These are phyloP conservation scores for Pythium grandisporangium DNA, from an alignment of 352 stramenopile genomes.

Conservation along the genomic window DNA sequence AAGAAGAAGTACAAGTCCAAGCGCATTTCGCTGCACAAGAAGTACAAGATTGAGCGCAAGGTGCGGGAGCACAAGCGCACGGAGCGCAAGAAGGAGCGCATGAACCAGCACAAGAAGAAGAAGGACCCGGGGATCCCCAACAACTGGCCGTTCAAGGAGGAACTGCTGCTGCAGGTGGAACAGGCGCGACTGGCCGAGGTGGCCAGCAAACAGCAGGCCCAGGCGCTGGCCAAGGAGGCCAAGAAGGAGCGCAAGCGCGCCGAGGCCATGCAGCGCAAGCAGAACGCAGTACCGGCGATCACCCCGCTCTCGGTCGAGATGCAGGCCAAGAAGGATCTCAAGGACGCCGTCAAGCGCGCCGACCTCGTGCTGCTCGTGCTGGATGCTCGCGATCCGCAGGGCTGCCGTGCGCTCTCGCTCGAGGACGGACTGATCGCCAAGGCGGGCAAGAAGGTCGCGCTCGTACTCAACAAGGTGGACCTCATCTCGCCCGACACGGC, in stretches of 20 bases:
- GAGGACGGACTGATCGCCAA: slow-evolving; percentile 94
- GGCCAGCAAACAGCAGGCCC: slow-evolving; percentile 44
- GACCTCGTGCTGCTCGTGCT: slow-evolving; percentile 86
- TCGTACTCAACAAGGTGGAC: slow-evolving; percentile 99
- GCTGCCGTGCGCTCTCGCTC: slow-evolving; percentile 88
- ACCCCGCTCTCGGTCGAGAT: slow-evolving; percentile 66
- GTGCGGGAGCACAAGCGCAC: slow-evolving; percentile 93
- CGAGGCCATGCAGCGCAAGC: slow-evolving; percentile 17
- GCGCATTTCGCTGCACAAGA: slow-evolving; percentile 96
- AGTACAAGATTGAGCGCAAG: slow-evolving; percentile 96
- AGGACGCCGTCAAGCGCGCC: slow-evolving; percentile 48
- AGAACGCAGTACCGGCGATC: slow-evolving; percentile 14
- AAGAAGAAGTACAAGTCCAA: slow-evolving; percentile 99
- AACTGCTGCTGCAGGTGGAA: slow-evolving; percentile 83
- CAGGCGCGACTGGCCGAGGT: slow-evolving; percentile 71
- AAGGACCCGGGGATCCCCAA: slow-evolving; percentile 98
- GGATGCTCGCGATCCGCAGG: slow-evolving; percentile 97
- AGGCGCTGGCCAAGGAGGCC: slow-evolving; percentile 51
- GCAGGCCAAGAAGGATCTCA: slow-evolving; percentile 73
- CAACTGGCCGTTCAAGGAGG: slow-evolving; percentile 97
- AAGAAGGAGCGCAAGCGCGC: slow-evolving; percentile 59
- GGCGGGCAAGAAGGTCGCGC: slow-evolving; percentile 93
- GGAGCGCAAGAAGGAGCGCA: slow-evolving; percentile 89
- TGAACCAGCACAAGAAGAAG: slow-evolving; percentile 88
- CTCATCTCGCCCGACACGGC: slow-evolving; percentile 86